Conservation (phyloP, 2,329 filamentous ascomycete genomes). For the Neospermospora avenae region DNA sequence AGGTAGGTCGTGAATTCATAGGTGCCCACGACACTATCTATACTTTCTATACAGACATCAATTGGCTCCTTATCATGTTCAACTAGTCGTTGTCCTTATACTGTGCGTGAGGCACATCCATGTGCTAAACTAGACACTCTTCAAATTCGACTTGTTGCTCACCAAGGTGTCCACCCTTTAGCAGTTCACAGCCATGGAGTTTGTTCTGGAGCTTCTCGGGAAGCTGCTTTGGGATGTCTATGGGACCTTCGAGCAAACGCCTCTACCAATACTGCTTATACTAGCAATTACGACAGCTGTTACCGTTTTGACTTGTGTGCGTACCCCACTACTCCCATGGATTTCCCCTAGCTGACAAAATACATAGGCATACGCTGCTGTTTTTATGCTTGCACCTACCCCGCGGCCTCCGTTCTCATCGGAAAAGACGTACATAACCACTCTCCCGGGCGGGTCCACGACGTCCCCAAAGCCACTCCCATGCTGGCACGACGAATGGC, state of each 20-base stretch:
- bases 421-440: conserved; percentile 83
- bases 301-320: conserved; percentile 13
- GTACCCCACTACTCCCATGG: neutral
- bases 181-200: conserved; percentile 13
- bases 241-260: conserved; percentile 10
- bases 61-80: conserved; percentile 13
- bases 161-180: neutral
- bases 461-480: conserved; percentile 59
- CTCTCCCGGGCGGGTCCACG: conserved; percentile 59
- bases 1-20: neutral
- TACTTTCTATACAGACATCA: conserved; percentile 12
- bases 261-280: conserved; percentile 13
- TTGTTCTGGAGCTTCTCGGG: conserved; percentile 17
- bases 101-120: conserved; percentile 13
- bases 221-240: conserved; percentile 10
- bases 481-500: conserved; percentile 83
- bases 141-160: neutral
- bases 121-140: conserved; percentile 10
- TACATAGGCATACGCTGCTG: conserved; percentile 60
- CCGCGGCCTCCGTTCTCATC: conserved; percentile 71
- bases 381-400: conserved; percentile 74
- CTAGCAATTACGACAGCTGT: conserved; percentile 13
- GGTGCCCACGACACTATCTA: conserved; percentile 4
- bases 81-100: conserved; percentile 1
- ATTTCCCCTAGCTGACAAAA: neutral